phyloP scores from a whole-genome alignment of 140 eudicot species.

The Flaveria floridana region DNA sequence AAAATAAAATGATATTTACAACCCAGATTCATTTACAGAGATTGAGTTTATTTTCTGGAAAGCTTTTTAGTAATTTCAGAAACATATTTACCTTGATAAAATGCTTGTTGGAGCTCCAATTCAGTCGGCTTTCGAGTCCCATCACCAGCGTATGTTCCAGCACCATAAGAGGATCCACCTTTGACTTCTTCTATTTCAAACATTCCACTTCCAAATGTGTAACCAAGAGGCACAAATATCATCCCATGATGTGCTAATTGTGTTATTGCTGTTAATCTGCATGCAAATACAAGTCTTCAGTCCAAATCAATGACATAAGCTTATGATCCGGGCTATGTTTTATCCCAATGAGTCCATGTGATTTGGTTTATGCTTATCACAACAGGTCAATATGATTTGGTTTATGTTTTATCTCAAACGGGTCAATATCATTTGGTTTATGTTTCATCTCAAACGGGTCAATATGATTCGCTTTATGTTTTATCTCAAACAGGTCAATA shows the following conservation, averaged over 20 bases:
- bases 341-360: background rate
- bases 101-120: slow-evolving; percentile 76
- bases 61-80: slow-evolving; percentile 73
- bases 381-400: background rate
- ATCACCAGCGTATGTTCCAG: slow-evolving; percentile 83
- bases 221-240: slow-evolving; percentile 81
- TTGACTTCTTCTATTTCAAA: slow-evolving; percentile 70
- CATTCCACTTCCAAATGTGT: slow-evolving; percentile 78
- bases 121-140: slow-evolving; percentile 75
- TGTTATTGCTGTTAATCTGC: slow-evolving; percentile 75
- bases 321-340: background rate
- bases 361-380: background rate
- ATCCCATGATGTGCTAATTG: slow-evolving; percentile 89
- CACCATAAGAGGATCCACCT: slow-evolving; percentile 89
- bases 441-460: background rate
- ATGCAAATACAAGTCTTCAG: slow-evolving; percentile 13
- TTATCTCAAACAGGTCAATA: background rate
- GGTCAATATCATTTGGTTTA: background rate
- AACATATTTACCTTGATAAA: slow-evolving; percentile 76
- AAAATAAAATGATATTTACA: background rate
- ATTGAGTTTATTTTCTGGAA: slow-evolving; percentile 34
- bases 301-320: background rate
- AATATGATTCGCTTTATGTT: background rate
- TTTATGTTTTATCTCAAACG: background rate
- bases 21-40: background rate